Base-by-base conservation (phyloP, 345 rosid species). In the Chamaenerion angustifolium region DNA sequence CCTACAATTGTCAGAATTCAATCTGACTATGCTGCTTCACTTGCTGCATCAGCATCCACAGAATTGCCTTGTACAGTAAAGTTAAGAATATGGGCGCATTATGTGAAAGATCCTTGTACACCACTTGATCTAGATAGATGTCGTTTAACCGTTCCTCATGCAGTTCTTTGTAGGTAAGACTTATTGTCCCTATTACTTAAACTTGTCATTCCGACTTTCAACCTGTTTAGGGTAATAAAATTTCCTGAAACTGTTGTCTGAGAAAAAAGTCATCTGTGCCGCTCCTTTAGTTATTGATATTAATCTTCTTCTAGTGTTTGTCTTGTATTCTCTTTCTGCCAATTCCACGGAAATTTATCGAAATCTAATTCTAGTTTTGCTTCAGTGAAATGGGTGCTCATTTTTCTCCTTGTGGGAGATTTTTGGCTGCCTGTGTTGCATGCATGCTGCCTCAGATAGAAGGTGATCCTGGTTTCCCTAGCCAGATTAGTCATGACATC, bases 311-410 rank as follows among this genome's bases (percentile, higher is more conserved):
- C n/a, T n/a, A n/a, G 7, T 31, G 1, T 31, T 31, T 31, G 0
- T 31, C 10, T 31, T 31, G 7, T 31, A 1, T 31, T 31, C 10
- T 31, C 37, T 31, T 8, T 31, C 6, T 31, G 7, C 10, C 10
- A 31, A 0, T 31, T 31, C 7, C 37, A 31, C 10, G 4, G 37
- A 31, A 31, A 7, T 31, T 23, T 23, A n/a, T n/a, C n/a, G n/a
- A 10, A 50, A 50, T 35, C 14, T 50, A 6, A 11, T 47, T 46
- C 10, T 40, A 40, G 7, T 43, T 43, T 27, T 31, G 31, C 61
- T 68, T 73, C 83, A 86, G 98, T 81, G 98, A 90, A 69, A 90
- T 90, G 98, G 98, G 98, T 45, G 92, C 98, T 12, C 98, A 90
- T 71, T 86, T 90, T 71, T 90, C 98, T 10, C 98, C 98, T n/a